phyloP scores from a whole-genome alignment of 2,329 filamentous ascomycete species.

The Escovopsis sp. region DNA sequence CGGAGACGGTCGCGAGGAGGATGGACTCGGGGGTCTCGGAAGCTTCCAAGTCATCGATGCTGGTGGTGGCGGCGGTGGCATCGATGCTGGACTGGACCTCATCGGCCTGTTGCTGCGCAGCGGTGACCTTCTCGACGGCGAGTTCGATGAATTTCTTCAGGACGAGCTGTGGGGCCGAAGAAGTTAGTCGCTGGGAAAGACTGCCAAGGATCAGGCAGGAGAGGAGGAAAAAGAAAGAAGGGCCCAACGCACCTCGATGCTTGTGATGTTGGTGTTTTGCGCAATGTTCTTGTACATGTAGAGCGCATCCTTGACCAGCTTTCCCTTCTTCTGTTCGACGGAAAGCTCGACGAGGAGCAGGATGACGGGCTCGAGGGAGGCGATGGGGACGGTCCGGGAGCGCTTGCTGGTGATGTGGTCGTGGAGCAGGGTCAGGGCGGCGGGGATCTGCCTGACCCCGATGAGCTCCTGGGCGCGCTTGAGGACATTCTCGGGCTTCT shows the following conservation, averaged over 20 bases:
- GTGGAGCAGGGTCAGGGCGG: slow-evolving; percentile 87
- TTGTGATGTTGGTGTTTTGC: slow-evolving; percentile 96
- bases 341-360: slow-evolving; percentile 92
- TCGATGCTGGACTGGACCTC: slow-evolving; percentile 84
- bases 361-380: slow-evolving; percentile 95
- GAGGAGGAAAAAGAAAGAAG: too few relatives aligned
- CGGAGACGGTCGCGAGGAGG: slow-evolving; percentile 90
- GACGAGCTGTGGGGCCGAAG: slow-evolving; percentile 45
- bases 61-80: slow-evolving; percentile 47
- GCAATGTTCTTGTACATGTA: slow-evolving; percentile 99
- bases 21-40: slow-evolving; percentile 97
- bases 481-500: slow-evolving; percentile 97
- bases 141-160: slow-evolving; percentile 97
- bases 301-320: slow-evolving; percentile 93
- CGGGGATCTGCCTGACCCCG: slow-evolving; percentile 84
- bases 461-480: slow-evolving; percentile 98
- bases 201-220: too few relatives aligned
- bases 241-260: slow-evolving; percentile 61
- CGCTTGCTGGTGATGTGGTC: slow-evolving; percentile 99
- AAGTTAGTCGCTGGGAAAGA: slow-evolving; percentile 6
- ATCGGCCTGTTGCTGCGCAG: slow-evolving; percentile 90
- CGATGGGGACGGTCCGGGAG: slow-evolving; percentile 92
- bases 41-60: slow-evolving; percentile 89
- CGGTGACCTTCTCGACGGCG: slow-evolving; percentile 88
- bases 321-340: slow-evolving; percentile 95